Evolutionary conservation across 768 basidiomycete species (phyloP).

Genomic region (Coprinopsis strossmayeri): DNA sequence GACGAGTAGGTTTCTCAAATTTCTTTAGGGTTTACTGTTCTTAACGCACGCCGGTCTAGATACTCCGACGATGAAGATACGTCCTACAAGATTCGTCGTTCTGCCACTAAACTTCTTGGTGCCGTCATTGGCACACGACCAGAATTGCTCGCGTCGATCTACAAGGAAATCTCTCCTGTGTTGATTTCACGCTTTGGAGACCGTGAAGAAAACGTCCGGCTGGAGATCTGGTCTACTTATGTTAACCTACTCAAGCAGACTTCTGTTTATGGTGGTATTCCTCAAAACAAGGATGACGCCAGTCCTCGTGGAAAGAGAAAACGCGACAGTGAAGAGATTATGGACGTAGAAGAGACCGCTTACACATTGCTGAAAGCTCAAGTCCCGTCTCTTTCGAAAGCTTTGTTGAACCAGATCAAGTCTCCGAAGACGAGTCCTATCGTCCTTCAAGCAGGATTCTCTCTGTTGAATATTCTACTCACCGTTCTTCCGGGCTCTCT

Average conservation of each 20-base stretch:
- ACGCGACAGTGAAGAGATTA: constrained; percentile 61
- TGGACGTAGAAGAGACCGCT: constrained; percentile 73
- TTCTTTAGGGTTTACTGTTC: too few species aligned
- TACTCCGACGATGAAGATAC: constrained; percentile 98
- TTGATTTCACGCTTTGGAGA: constrained; percentile 91
- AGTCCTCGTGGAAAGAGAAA: constrained; percentile 66
- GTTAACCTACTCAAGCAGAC: constrained; percentile 79
- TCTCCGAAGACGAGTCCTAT: constrained; percentile 68
- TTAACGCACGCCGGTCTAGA: constrained; percentile 42
- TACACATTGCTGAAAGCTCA: constrained; percentile 66
- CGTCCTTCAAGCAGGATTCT: constrained; percentile 83
- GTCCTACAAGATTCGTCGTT: constrained; percentile 94
- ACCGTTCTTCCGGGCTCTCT: constrained; percentile 81
- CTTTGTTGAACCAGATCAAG: constrained; percentile 80
- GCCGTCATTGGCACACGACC: constrained; percentile 87
- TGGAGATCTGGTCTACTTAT: constrained; percentile 91
- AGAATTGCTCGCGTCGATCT: constrained; percentile 73
- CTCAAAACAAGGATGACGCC: constrained; percentile 45
- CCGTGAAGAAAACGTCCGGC: constrained; percentile 88
- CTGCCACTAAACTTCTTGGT: constrained; percentile 83
- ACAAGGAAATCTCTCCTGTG: constrained; percentile 80
- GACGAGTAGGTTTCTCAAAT: constrained; percentile 68
- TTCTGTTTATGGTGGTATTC: constrained; percentile 63
- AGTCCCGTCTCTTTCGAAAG: constrained; percentile 73
- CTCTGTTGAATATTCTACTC: constrained; percentile 67